Evolutionary conservation across 164 flowering plant genomes (phyloP), one percentile per base, ranked within the genome.

Genomic region (Nymphaea thermarum): DNA sequence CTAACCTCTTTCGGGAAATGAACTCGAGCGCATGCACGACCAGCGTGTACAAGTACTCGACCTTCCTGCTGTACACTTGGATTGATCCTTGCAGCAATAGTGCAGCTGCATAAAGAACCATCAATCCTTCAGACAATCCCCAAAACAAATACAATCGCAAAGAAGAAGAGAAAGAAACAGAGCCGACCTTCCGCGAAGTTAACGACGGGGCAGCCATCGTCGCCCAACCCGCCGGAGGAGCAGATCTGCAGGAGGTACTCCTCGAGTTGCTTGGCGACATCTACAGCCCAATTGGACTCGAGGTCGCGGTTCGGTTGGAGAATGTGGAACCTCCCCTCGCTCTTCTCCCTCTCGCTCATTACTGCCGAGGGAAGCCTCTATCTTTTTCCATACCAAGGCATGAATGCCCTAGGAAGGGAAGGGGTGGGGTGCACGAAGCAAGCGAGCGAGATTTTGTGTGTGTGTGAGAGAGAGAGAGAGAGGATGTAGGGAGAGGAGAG

Each of bases 31-130:
- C 87, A 75, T 87, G 92, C 71, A 95, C 72, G 66, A 95, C 98
- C 81, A 91, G 75, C 41, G 84, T 75, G 70, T 95, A 87, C 43
- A 95, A 76, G 78, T 90, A 92, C 67, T 95, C 99, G 10, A 95
- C 99, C 74, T 95, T 95, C 75, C 91, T 72, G 73, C 98, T 92
- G 61, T 92, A 92, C 70, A 95, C 96, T 75, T 95, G 98, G 69
- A 87, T 80, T 14, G 99, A 95, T 36, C 97, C 97, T 76, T 95
- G 99, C 72, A 95, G 87, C 76, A 95, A 71, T 76, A 95, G 74
- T 66, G 98, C 99, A 81, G 93, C 97, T 91, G 71, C 83, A 69
- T 67, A 65, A 62, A 71, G 44, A 36, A 10, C 65, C 60, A 44
- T 6, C 61, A 67, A 4, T 62, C 4, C 4, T 11, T 4, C 70